Evolutionary conservation across 345 rosid genomes (phyloP), one percentile per base, ranked within the genome.

Genomic region (Acer yangbiense): DNA sequence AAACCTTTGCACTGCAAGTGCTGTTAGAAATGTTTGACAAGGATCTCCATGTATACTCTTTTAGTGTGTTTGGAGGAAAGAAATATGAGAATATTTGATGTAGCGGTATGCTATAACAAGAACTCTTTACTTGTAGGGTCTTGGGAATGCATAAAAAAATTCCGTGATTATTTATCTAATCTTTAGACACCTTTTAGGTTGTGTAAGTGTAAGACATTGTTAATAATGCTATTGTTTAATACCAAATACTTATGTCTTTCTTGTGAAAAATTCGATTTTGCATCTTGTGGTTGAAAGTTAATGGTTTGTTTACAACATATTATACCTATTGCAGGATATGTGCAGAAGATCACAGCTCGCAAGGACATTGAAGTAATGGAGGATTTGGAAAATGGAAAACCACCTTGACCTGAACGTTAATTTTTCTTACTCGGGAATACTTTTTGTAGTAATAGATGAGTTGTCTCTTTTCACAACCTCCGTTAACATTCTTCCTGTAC

Each of bases 291-390:
- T 35, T 65, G 43, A 13, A 16, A 69, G 8, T 69, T 69, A 16
- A 5, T 9, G 46, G 16, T 10, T 10, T 0, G 44, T 46, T 76
- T 58, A 65, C 23, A 64, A 20, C 18, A 50, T 62, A 35, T 46
- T n/a, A 20, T 68, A 55, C 32, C 79, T 9, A 39, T 79, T 80
- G 86, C 93, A 94, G 98, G 99, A 76, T 96, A 92, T 68, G 97
- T 94, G 81, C 97, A 94, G 83, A 92, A 92, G 85, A 91, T 96
- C 81, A 96, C 98, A 80, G 88, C 95, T 74, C 91, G 98, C 65
- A 89, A 81, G 68, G 97, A 92, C 83, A 94, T 92, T 75, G 93
- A 87, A 43, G 85, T 89, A 50, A 96, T 91, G 98, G 95, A 89
- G 86, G 92, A 96, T 69, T 78, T 90, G 87, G 98, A 92, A 69